Percentiles rank a stretch among this genome's conserved stretches.
phyloP scores from a whole-genome alignment of 1,139 yeast species.

The Zygosaccharomyces pseudobailii region DNA sequence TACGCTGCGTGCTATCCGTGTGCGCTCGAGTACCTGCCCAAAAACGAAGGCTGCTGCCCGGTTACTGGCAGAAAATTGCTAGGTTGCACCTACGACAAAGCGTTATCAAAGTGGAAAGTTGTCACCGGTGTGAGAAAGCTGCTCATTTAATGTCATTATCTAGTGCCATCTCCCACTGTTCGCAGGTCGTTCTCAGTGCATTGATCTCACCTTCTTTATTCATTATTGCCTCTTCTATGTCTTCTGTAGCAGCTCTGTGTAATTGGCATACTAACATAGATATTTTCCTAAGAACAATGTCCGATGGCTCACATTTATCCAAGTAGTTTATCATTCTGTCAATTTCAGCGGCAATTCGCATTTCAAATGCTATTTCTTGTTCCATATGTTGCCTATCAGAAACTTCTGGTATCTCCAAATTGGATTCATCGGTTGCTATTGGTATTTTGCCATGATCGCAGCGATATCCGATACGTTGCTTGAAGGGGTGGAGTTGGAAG shows the following conservation, averaged over 20 bases:
- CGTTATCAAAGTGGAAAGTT: slow-evolving; percentile 61
- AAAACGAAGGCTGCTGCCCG: slow-evolving; percentile 77
- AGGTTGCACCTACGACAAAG: slow-evolving; percentile 64
- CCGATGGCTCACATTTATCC: slow-evolving; percentile 10
- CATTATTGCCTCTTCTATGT: slow-evolving; percentile 24
- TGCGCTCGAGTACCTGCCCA: slow-evolving; percentile 56
- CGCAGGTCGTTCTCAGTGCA: slow-evolving; percentile 20
- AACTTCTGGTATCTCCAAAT: neutral
- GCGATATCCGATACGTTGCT: slow-evolving; percentile 1
- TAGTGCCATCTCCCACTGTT: slow-evolving; percentile 30
- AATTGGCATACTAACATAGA: slow-evolving; percentile 22
- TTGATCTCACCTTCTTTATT: slow-evolving; percentile 26
- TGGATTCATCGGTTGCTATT: neutral
- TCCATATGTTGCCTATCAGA: slow-evolving; percentile 1
- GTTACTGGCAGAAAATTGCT: slow-evolving; percentile 68
- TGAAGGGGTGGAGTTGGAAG: neutral
- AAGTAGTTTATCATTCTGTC: slow-evolving; percentile 20
- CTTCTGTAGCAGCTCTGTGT: slow-evolving; percentile 19
- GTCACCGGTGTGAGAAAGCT: slow-evolving; percentile 64
- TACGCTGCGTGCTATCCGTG: slow-evolving; percentile 87
- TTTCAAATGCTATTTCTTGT: slow-evolving; percentile 12
- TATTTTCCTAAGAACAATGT: slow-evolving; percentile 19
- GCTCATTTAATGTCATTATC: slow-evolving; percentile 41
- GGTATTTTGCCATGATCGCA: neutral
- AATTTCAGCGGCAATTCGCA: slow-evolving; percentile 16